Evolutionary conservation across 2,329 filamentous ascomycete genomes (phyloP), one percentile per base, ranked within the genome.

Genomic region (Pseudogymnoascus sp.): DNA sequence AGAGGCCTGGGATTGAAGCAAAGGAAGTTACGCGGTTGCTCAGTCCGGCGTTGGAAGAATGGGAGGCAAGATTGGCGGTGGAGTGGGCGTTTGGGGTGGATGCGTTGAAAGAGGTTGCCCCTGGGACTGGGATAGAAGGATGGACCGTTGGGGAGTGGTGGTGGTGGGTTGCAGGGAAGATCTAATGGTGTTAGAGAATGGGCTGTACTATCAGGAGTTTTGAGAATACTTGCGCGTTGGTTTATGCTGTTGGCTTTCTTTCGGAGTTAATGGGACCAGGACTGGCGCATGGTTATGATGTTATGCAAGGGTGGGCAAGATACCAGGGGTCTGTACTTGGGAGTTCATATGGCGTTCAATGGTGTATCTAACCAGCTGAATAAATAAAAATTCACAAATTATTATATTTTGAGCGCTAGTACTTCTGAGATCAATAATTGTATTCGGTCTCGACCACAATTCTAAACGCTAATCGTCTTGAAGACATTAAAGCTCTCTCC

Each of bases 401-500:
- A 56, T 21, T 35, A 33, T 56, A 56, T 33, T 56, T 29, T 33
- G n/a, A 19, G 26, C 5, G 9, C 26, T 56, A 31, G 5, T 1
- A 19, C 50, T 56, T 56, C 29, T 33, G 33, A 33, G 29, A 35
- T 56, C 10, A 33, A 33, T 11, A 35, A 56, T 35, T 56, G 50
- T 56, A 56, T 21, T 56, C 33, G n/a, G 6, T 21, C n/a, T 56
- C 11, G 17, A 56, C 31, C 46, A 31, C 26, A 19, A 21, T 11
- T 56, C 29, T 82, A 93, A 63, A 93, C 89, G 74, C 88, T 91
- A 72, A 93, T 93, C 1, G 90, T 93, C 75, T 89, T 87, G 77
- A 93, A 90, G 59, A 92, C 86, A 72, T 88, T 90, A 77, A 99
- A 97, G 61, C 87, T 86, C 72, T 92, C 89, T 9, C 95, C 95